These are phyloP conservation scores for Musa itinerans DNA, from an alignment of 176 grass and related monocot species.

Conservation along the genomic window DNA sequence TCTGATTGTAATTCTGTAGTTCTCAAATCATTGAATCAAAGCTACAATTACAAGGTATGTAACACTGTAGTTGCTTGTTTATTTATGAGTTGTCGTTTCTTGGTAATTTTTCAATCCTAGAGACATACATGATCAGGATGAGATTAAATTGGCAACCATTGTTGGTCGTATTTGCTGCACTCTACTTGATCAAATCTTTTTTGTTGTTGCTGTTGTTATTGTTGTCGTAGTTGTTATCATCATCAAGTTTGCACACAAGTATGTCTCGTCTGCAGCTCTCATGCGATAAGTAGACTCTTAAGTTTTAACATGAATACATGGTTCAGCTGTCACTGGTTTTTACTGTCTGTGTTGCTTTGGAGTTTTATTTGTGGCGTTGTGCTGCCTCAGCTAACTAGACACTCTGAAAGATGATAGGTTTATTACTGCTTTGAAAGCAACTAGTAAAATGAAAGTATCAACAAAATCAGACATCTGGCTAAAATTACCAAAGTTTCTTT, in stretches of 20 bases:
- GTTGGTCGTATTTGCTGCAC: not conserved
- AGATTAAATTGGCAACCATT: not conserved
- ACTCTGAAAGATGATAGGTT: too few species aligned
- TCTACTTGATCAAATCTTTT: too few species aligned
- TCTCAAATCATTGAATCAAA: constrained; percentile 53
- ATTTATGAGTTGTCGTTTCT: not conserved
- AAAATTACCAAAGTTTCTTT: too few species aligned
- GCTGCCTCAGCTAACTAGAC: too few species aligned
- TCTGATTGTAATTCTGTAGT: constrained; percentile 45
- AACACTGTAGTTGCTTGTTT: not conserved
- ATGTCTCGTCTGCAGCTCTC: not conserved
- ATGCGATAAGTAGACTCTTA: not conserved
- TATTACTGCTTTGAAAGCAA: too few species aligned
- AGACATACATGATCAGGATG: not conserved
- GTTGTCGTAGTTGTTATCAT: not conserved
- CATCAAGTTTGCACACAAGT: not conserved
- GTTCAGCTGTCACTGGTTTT: too few species aligned
- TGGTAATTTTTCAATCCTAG: not conserved
- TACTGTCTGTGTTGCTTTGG: too few species aligned
- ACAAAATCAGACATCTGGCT: too few species aligned
- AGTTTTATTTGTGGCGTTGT: too few species aligned
- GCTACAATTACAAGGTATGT: constrained; percentile 85
- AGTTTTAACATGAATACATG: not conserved
- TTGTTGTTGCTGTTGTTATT: too few species aligned
- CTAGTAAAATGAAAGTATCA: too few species aligned